These are phyloP conservation scores for Pisolithus orientalis DNA, from an alignment of 768 basidiomycete species.

Conservation along the genomic window DNA sequence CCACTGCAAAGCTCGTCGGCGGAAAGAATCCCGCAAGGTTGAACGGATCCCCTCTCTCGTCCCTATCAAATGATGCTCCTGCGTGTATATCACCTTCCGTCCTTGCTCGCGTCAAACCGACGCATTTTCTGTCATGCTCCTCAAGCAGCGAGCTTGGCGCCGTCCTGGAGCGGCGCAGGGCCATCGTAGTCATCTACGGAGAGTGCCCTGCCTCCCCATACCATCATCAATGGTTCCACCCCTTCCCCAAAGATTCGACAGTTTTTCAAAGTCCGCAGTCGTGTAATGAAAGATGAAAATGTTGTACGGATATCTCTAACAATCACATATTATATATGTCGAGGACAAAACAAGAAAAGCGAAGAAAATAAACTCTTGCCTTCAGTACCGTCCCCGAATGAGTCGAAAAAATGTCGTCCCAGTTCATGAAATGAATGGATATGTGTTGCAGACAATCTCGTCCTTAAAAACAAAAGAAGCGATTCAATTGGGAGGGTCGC, in stretches of 20 bases:
- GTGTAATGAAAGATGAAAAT: neutral
- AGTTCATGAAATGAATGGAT: neutral
- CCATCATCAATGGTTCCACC: neutral
- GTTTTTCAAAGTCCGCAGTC: slow-evolving; percentile 9
- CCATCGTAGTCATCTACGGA: slow-evolving; percentile 11
- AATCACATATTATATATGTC: neutral
- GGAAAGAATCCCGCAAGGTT: slow-evolving; percentile 46
- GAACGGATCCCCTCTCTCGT: slow-evolving; percentile 40
- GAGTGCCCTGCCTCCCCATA: neutral
- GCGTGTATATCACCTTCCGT: neutral
- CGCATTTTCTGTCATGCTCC: neutral
- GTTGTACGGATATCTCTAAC: too few species aligned
- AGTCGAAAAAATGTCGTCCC: neutral
- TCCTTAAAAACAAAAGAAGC: neutral
- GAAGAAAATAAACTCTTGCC: neutral
- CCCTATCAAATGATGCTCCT: too few species aligned
- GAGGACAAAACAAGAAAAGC: neutral
- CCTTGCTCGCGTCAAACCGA: slow-evolving; percentile 1
- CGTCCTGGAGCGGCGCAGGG: slow-evolving; percentile 27
- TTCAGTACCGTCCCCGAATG: neutral
- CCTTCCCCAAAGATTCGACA: neutral
- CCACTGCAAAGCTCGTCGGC: slow-evolving; percentile 15
- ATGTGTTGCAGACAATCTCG: neutral
- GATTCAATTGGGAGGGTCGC: slow-evolving; percentile 35
- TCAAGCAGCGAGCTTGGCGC: slow-evolving; percentile 14